Conservation (phyloP, 805 yeast genomes). For the Suhomyces sp. region DNA sequence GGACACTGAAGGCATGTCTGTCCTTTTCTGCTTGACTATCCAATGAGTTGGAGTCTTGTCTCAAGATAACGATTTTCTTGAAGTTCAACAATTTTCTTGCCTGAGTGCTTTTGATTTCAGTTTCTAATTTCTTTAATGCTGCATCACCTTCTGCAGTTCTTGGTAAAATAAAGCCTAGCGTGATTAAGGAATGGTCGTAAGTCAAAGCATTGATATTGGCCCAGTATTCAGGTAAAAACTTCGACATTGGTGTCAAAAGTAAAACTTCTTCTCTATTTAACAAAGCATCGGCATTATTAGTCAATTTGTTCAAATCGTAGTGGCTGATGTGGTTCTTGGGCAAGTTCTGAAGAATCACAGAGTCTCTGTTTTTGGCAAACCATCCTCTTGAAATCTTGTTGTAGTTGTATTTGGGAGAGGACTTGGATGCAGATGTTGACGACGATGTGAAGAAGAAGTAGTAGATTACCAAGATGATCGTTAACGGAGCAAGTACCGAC, state of each 20-base stretch:
- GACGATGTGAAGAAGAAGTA: constrained; percentile 37
- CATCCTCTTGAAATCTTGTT: constrained; percentile 44
- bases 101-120: constrained; percentile 72
- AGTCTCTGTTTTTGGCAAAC: constrained; percentile 52
- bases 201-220: constrained; percentile 67
- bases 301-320: constrained; percentile 78
- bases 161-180: constrained; percentile 91
- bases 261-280: constrained; percentile 79
- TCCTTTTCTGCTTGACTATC: constrained; percentile 78
- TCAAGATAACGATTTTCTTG: constrained; percentile 78
- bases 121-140: constrained; percentile 70
- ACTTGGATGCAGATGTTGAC: constrained; percentile 9
- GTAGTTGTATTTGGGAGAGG: constrained; percentile 45
- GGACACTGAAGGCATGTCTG: constrained; percentile 83
- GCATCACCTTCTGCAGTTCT: constrained; percentile 76
- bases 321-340: constrained; percentile 78
- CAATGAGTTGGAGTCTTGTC: constrained; percentile 85
- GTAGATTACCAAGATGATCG: constrained; percentile 43
- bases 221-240: constrained; percentile 87
- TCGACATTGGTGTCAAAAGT: constrained; percentile 86
- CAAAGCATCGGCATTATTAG: constrained; percentile 69
- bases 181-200: constrained; percentile 83
- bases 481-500: constrained; percentile 46
- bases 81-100: constrained; percentile 61
- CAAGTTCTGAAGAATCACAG: constrained; percentile 55